A percentile compares a stretch with the other conserved stretches of the same genome.
These are phyloP conservation scores for Blastobotrys niveus DNA, from an alignment of 1,139 yeast genomes.

Conservation along the genomic window DNA sequence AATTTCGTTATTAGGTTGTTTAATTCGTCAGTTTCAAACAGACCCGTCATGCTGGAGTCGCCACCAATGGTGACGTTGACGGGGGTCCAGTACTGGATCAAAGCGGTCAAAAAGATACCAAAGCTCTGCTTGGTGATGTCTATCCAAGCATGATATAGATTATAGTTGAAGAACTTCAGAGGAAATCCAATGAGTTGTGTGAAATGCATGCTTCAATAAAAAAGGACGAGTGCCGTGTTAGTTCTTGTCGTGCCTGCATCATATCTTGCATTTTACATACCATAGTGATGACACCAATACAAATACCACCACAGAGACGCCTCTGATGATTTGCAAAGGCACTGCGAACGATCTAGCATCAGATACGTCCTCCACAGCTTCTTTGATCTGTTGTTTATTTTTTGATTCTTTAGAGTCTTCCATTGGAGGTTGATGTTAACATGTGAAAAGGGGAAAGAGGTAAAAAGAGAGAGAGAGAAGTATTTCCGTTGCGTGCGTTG, in stretches of 20 bases:
- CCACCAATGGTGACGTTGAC: constrained; percentile 32
- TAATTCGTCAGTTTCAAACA: constrained; percentile 23
- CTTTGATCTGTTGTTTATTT: background rate
- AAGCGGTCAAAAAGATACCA: constrained; percentile 31
- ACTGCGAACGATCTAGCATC: constrained; percentile 7
- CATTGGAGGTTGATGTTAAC: too few relatives aligned
- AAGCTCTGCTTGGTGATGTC: constrained; percentile 37
- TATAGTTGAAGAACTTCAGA: constrained; percentile 23
- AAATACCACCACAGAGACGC: constrained; percentile 14
- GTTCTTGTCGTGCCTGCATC: background rate
- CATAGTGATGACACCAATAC: constrained; percentile 16
- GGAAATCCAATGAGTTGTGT: constrained; percentile 28
- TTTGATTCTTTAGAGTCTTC: background rate
- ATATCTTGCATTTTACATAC: constrained; percentile 10
- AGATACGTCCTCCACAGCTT: constrained; percentile 4
- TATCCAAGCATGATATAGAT: constrained; percentile 31
- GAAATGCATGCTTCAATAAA: background rate
- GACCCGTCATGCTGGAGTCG: constrained; percentile 29
- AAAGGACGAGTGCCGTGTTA: background rate
- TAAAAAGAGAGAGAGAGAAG: too few relatives aligned
- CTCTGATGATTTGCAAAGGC: constrained; percentile 17
- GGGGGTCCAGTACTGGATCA: constrained; percentile 34
- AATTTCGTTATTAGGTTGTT: constrained; percentile 30
- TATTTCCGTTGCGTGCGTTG: too few relatives aligned
- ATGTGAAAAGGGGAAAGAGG: too few relatives aligned